Percentiles rank a stretch among this genome's conserved stretches.
Conservation (phyloP, 2,329 filamentous ascomycete species). For the Sclerotinia glacialis region DNA sequence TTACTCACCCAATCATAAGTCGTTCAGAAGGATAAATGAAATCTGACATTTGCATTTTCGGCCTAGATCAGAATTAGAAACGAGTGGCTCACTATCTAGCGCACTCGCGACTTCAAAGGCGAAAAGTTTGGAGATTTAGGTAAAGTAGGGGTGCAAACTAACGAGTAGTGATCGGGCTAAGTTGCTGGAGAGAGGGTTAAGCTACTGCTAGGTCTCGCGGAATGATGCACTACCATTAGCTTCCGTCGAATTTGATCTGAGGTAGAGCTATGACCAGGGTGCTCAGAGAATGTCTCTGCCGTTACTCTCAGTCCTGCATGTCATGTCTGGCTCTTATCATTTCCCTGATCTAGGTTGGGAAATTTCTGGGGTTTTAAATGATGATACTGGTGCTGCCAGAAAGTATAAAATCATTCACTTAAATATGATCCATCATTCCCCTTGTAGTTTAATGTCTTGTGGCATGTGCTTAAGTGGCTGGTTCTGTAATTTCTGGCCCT, state of each 20-base stretch:
- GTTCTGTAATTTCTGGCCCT: too few relatives aligned
- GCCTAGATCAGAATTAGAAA: background rate
- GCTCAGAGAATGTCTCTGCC: background rate
- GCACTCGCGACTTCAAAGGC: too few relatives aligned
- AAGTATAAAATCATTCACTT: too few relatives aligned
- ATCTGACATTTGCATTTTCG: background rate
- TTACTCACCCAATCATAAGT: background rate
- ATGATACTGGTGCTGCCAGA: background rate
- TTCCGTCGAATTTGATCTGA: background rate
- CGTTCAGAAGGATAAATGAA: background rate
- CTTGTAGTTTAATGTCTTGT: too few relatives aligned
- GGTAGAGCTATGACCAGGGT: background rate
- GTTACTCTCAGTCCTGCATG: background rate
- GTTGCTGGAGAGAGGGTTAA: background rate
- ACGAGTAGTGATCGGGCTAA: background rate
- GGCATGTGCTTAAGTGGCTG: too few relatives aligned
- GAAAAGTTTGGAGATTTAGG: background rate
- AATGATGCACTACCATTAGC: background rate
- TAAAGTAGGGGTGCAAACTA: background rate
- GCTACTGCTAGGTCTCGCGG: background rate
- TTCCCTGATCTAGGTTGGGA: background rate
- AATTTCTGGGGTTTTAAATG: background rate
- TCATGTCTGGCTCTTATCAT: rapidly evolving
- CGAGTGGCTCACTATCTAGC: background rate
- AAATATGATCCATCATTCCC: too few relatives aligned